Base-by-base conservation (phyloP, 257 asterid species). In the Fraxinus quadrangulata region DNA sequence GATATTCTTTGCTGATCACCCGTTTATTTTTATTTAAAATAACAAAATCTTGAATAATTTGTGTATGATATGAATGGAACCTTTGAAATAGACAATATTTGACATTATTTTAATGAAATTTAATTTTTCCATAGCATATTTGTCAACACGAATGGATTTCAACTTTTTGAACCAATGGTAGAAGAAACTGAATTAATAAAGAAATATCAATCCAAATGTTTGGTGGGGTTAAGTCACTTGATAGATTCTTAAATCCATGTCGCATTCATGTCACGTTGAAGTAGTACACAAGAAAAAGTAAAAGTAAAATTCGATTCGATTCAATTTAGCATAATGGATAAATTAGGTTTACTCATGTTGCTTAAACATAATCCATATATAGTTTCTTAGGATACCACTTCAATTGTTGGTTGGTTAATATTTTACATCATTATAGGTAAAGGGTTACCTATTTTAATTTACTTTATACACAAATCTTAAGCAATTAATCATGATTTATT, bases 341-440 rank as follows among this genome's bases (percentile, higher is more conserved):
- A 54, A 72, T 61, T 80, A 77, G 70, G 40, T 14, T 67, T 75
- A 54, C n/a, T 70, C 30, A n/a, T 81, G 80, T 90, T 82, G 84
- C 92, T 87, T 86, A 81, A 85, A 87, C 81, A 80, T 75, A 84
- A 84, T 87, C 79, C 82, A 17, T 54, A n/a, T n/a, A 84, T 82
- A 82, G 78, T 81, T 85, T 84, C 69, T 74, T 81, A 68, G 82
- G 88, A 84, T 82, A 83, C 87, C 86, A 82, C 88, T 87, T 83
- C 84, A 54, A 83, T 77, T 72, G 65, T 66, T 69, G 77, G 77
- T 88, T 89, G 83, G 97, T 89, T 87, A 86, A 85, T 79, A 77
- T 91, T 86, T 82, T 80, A 88, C 89, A 91, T 90, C 97, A 84
- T 91, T 93, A 90, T 97, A 97, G 91, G 75, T 87, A 86, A 88